Evolutionary conservation across 2,329 filamentous ascomycete species (phyloP), one percentile per base, ranked within the genome.

Genomic region (Samsoniella hepiali): DNA sequence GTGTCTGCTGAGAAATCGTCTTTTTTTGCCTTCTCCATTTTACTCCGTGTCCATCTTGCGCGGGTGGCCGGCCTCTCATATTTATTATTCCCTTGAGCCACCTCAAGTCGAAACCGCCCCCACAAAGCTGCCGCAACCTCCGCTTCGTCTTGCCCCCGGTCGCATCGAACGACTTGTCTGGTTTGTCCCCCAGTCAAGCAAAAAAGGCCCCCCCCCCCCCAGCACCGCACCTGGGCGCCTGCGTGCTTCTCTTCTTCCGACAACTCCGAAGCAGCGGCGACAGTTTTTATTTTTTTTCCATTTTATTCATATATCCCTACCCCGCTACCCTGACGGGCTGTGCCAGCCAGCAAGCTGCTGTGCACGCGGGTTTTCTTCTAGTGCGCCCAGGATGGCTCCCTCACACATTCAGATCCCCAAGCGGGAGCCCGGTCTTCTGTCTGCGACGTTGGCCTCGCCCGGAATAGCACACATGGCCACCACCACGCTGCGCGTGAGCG

Each of bases 401-500:
- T 66, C 78, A 63, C 75, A 81, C 64, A 81, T 82, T 66, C 74
- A 77, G 64, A 75, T 86, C 64, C 80, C 82, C 34, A 69, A 75
- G 53, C 74, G 74, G 74, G 79, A 78, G 51, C 65, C 69, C 45
- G 68, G 67, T 55, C 73, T 63, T 27, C 60, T 62, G 45, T 51
- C 63, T 54, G 63, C 65, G 55, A 63, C 65, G 62, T 64, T 71
- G 53, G 51, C 31, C 42, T 38, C 50, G n/a, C 31, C 59, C 31
- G 40, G 40, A 10, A 62, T 63, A 53, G 79, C 83, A 65, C 87
- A 89, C 73, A 90, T 96, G 87, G 91, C 91, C 45, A 96, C 91
- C 13, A 98, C 95, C 38, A 97, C 93, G 27, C 79, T 99, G 65
- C 91, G 89, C 72, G 90, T 99, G 47, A 92, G 90, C 68, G 95